Evolutionary conservation across 192 early-diverging fungal species (phyloP).

Genomic region (Mortierella alpina): DNA sequence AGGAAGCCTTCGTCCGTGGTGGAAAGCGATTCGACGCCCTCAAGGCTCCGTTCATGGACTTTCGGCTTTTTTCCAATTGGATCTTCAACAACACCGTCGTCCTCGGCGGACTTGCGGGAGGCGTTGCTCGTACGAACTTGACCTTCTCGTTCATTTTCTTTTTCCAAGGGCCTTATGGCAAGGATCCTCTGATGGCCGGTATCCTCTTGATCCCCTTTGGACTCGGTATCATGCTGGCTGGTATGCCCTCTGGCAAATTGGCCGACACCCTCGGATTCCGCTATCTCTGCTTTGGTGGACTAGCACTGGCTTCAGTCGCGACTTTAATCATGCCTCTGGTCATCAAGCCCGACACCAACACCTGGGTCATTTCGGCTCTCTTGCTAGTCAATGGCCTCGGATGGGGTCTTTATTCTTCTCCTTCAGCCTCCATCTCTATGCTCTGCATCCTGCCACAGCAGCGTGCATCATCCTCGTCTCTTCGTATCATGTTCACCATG

Average conservation of each 20-base stretch:
- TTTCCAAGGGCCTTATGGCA: slow-evolving; percentile 47
- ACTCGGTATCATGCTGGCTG: slow-evolving; percentile 48
- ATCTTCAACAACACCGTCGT: slow-evolving; percentile 51
- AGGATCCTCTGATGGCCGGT: slow-evolving; percentile 51
- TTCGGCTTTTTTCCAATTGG: slow-evolving; percentile 37
- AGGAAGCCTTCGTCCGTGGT: slow-evolving; percentile 33
- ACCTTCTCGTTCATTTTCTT: slow-evolving; percentile 50
- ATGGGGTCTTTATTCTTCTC: slow-evolving; percentile 53
- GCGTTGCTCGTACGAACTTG: slow-evolving; percentile 52
- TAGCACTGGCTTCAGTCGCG: slow-evolving; percentile 27
- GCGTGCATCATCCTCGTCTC: slow-evolving; percentile 42
- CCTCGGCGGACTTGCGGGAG: slow-evolving; percentile 46
- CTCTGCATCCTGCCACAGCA: slow-evolving; percentile 50
- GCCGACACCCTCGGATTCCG: slow-evolving; percentile 47
- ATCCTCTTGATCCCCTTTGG: slow-evolving; percentile 48
- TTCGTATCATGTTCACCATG: slow-evolving; percentile 55
- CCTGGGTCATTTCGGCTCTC: slow-evolving; percentile 42
- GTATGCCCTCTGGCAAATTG: slow-evolving; percentile 42
- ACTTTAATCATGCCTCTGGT: slow-evolving; percentile 49
- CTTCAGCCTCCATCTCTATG: slow-evolving; percentile 45
- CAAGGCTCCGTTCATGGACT: slow-evolving; percentile 44
- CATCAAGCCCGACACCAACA: slow-evolving; percentile 49
- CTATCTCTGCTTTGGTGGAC: slow-evolving; percentile 36
- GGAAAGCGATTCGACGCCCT: slow-evolving; percentile 36
- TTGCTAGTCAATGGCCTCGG: slow-evolving; percentile 44